phyloP scores from a whole-genome alignment of 805 yeast species.

The Dipodascus albidus region DNA sequence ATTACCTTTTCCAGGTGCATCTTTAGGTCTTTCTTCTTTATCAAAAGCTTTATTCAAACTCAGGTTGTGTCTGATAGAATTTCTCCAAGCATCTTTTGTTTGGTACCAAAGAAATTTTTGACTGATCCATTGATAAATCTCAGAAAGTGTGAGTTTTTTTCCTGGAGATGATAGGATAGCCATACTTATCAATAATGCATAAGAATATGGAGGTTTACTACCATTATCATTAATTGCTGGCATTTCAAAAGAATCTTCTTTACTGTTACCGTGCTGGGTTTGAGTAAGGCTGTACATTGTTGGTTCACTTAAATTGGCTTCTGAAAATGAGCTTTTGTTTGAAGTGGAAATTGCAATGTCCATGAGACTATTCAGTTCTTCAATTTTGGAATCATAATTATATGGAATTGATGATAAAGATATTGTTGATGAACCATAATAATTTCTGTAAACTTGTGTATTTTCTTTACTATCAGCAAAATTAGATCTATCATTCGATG shows the following conservation, averaged over 20 bases:
- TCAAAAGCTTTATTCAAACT: conserved; percentile 88
- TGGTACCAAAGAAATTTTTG: conserved; percentile 74
- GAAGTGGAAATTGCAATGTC: conserved; percentile 1
- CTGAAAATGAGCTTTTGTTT: background rate
- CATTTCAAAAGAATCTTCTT: conserved; percentile 16
- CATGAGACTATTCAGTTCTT: conserved; percentile 1
- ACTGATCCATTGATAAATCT: conserved; percentile 87
- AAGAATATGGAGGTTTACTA: conserved; percentile 84
- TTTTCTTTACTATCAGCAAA: background rate
- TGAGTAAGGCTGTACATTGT: background rate
- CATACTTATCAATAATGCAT: conserved; percentile 89
- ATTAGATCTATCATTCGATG: too few relatives aligned
- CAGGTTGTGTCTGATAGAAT: conserved; percentile 88
- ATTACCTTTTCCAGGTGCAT: conserved; percentile 51
- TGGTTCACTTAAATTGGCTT: background rate
- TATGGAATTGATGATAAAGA: background rate
- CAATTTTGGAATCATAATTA: background rate
- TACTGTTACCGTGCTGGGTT: background rate
- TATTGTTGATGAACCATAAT: background rate
- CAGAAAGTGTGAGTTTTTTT: conserved; percentile 63
- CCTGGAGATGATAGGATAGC: conserved; percentile 75
- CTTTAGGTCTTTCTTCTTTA: conserved; percentile 78
- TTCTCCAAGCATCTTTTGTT: conserved; percentile 94
- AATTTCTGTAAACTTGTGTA: background rate
- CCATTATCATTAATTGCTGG: conserved; percentile 40